Conservation (phyloP, 441 rosid species). For the Adansonia madagascariensis region DNA sequence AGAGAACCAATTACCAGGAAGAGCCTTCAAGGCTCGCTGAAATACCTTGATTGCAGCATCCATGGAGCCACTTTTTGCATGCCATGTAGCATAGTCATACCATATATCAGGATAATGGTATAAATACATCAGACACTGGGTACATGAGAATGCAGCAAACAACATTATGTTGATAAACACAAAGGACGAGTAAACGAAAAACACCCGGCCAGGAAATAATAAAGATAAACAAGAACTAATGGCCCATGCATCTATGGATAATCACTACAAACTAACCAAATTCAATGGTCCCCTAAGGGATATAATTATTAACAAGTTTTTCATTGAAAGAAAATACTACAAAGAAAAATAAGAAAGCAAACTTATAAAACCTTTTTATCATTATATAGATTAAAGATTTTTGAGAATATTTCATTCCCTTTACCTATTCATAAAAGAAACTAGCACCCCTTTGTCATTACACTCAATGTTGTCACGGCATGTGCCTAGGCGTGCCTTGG, state of each 20-base stretch:
- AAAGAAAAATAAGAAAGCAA: not conserved
- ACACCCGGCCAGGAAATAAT: not conserved
- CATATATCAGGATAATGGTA: conserved; percentile 94
- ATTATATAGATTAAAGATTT: conserved; percentile 2
- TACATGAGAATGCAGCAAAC: conserved; percentile 34
- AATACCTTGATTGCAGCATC: conserved; percentile 93
- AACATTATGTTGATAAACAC: conserved; percentile 18
- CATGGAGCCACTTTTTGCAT: conserved; percentile 76
- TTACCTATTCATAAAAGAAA: not conserved
- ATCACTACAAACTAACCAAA: not conserved
- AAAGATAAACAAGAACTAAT: not conserved
- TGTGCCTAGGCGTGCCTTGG: not conserved
- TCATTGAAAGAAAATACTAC: not conserved
- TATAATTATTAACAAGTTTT: not conserved
- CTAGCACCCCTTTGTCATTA: not conserved
- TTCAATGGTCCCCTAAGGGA: not conserved
- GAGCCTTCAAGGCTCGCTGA: conserved; percentile 94
- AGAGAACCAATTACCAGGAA: conserved; percentile 62
- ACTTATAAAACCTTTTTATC: not conserved
- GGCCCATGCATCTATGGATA: not conserved
- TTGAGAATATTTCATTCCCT: conserved; percentile 10
- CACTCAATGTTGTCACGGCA: not conserved
- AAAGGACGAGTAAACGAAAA: not conserved
- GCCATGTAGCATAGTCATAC: conserved; percentile 98
- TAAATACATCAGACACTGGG: conserved; percentile 90